Evolutionary conservation across 768 basidiomycete species (phyloP), one percentile per base, ranked within the genome.

Genomic region (Phylloporus sp.): DNA sequence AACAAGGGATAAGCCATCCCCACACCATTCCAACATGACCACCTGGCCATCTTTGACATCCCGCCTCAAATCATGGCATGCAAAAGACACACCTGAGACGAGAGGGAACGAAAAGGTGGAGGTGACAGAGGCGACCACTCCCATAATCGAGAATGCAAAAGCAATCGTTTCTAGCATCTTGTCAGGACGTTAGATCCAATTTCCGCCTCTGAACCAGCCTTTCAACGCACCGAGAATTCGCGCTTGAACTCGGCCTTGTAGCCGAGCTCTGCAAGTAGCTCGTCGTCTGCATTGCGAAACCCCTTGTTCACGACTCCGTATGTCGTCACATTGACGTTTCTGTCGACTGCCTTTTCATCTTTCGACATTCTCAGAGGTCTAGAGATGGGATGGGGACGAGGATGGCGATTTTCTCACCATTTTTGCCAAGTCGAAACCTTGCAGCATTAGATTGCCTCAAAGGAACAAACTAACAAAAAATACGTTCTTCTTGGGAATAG

Each of bases 11-110:
- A 22, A 86, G 65, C 85, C 84, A 87, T 29, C 84, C 85, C 69
- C 80, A 86, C 17, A 86, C 76, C 75, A 87, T 79, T 14, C 85
- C 85, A 20, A 84, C 82, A 64, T 87, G 84, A 3, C 85, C 85
- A 44, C 85, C 85, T 80, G 41, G 1, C 10, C 7, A 1, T 24
- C 36, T 22, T 44, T 41, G 26, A 17, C 32, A 44, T 42, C 27
- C 38, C 4, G 15, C 10, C 35, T n/a, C 18, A 27, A 17, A 29
- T 22, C 22, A 21, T 45, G n/a, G n/a, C n/a, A 24, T 10, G 18
- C 31, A 22, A 37, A 24, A 11, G 14, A 57, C 73, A n/a, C 45
- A 80, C 82, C 81, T 46, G 79, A 78, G 5, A 75, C 64, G 6
- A 87, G 71, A 1, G 77, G 78, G 62, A 87, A 87, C 1, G 74